Evolutionary conservation across 2,329 filamentous ascomycete species (phyloP), one percentile per base, ranked within the genome.

Genomic region (Neofusicoccum umdonicola): DNA sequence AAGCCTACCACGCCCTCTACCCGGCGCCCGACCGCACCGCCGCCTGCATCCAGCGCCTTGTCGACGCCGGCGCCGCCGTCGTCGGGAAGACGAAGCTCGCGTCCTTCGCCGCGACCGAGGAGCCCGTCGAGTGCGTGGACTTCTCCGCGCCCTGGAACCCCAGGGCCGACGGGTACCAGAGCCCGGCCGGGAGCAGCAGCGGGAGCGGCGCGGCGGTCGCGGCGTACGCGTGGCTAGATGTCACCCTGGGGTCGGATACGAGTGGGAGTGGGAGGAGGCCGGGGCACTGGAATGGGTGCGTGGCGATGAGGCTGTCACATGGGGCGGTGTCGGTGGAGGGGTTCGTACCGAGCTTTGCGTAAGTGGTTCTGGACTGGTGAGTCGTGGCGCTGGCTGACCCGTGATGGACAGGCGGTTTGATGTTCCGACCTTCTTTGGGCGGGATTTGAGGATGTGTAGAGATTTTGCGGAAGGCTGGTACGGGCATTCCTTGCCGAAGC

Each of bases 141-240:
- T 78, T 72, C 63, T 72, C 74, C 4, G 69, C 66, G n/a, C 78
- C 80, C 2, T 79, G 73, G 64, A 81, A 81, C 64, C 72, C 77
- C 1, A 69, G 79, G 41, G 84, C 78, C 0, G 84, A 63, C 31
- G 47, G 31, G 5, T 37, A 64, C 51, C 42, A 64, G 41, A 34
- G 11, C 2, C 57, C 57, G 0, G 42, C 57, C 2, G 62, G 62
- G 1, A 60, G 51, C 15, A 60, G 41, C 11, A 54, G 35, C 41
- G 62, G 62, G 1, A 60, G 51, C 22, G 62, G 19, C 2, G 62
- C 62, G 4, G 62, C 62, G 5, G 8, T 60, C 12, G 62, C 51
- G 7, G 51, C 62, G 12, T 64, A 64, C n/a, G 50, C 12, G 2
- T 64, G 51, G 62, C 22, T 64, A 4, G 62, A 64, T 13, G 9